A percentile compares a stretch with the other conserved stretches of the same genome.
Evolutionary conservation across 192 early-diverging fungal genomes (phyloP).

Genomic region (Lobulomyces angularis): DNA sequence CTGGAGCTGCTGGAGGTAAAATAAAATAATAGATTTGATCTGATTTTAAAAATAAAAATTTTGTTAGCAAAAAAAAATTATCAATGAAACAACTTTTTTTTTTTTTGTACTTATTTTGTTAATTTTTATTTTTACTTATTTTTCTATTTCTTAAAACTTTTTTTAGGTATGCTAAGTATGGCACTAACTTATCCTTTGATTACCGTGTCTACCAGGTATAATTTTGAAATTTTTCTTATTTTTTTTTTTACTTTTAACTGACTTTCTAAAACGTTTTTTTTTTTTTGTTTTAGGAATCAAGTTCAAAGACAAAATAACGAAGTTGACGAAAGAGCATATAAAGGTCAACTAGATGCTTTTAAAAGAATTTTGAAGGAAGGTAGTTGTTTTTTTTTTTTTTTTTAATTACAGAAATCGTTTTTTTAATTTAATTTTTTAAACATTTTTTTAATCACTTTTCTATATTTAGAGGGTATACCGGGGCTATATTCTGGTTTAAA

Average conservation of each 20-base stretch:
- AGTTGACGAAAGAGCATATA: constrained; percentile 23
- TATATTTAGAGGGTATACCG: constrained; percentile 3
- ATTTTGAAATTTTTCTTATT: too few relatives aligned
- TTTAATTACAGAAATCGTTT: neutral
- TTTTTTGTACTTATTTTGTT: neutral
- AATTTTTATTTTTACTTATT: neutral
- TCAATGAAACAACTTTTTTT: neutral
- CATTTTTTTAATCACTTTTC: neutral
- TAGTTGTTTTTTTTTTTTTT: constrained; percentile 27
- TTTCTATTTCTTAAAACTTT: constrained; percentile 33
- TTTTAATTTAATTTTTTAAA: neutral
- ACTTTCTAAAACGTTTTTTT: too few relatives aligned
- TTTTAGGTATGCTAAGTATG: constrained; percentile 85
- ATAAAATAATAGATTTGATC: too few relatives aligned
- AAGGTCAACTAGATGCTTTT: constrained; percentile 72
- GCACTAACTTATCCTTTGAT: constrained; percentile 77
- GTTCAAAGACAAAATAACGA: constrained; percentile 11
- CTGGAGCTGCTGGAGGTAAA: too few relatives aligned
- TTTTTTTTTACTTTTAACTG: too few relatives aligned
- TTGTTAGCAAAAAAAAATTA: neutral
- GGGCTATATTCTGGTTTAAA: constrained; percentile 75
- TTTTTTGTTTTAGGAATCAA: neutral
- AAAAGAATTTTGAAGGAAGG: constrained; percentile 81
- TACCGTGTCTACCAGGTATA: constrained; percentile 33
- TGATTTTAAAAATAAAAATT: constrained; percentile 1